A percentile compares a stretch with the other conserved stretches of the same genome.
Conservation (phyloP, 2,329 filamentous ascomycete genomes). For the Seiridium unicorne region DNA sequence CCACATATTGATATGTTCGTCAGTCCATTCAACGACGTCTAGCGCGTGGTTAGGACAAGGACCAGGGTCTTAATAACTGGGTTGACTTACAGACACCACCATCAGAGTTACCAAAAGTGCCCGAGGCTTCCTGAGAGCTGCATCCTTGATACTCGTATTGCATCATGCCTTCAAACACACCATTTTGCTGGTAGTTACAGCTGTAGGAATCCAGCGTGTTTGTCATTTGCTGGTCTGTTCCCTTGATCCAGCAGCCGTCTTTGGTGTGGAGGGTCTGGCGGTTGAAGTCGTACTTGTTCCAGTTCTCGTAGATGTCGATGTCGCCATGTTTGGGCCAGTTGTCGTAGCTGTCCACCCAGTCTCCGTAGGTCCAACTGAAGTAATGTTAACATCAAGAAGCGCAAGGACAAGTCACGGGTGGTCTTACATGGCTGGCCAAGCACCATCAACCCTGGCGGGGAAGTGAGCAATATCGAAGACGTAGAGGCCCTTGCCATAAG, state of each 20-base stretch:
- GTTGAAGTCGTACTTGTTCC: constrained; percentile 55
- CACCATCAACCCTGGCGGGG: constrained; percentile 62
- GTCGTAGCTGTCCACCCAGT: not conserved
- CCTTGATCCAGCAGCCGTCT: constrained; percentile 32
- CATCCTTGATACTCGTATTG: constrained; percentile 41
- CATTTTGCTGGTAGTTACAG: constrained; percentile 23
- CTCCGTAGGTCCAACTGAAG: constrained; percentile 44
- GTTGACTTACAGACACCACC: constrained; percentile 38
- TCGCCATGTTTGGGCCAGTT: constrained; percentile 47
- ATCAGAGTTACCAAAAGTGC: constrained; percentile 33
- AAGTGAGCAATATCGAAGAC: constrained; percentile 69
- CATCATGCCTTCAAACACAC: constrained; percentile 4
- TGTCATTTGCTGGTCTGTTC: constrained; percentile 24
- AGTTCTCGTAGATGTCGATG: constrained; percentile 67
- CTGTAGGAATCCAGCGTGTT: constrained; percentile 30
- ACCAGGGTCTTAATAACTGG: constrained; percentile 26
- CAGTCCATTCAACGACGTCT: constrained; percentile 61
- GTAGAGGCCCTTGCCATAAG: constrained; percentile 66
- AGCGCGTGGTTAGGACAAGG: constrained; percentile 41
- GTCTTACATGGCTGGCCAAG: constrained; percentile 67
- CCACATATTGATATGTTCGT: constrained; percentile 60
- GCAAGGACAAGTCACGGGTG: not conserved
- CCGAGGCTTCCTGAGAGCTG: constrained; percentile 29
- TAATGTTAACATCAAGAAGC: not conserved
- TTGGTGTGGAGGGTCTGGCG: constrained; percentile 38